Percentiles rank a stretch among this genome's conserved stretches.
Conservation (phyloP, 768 basidiomycete species). For the Amanita pallidorosea region DNA sequence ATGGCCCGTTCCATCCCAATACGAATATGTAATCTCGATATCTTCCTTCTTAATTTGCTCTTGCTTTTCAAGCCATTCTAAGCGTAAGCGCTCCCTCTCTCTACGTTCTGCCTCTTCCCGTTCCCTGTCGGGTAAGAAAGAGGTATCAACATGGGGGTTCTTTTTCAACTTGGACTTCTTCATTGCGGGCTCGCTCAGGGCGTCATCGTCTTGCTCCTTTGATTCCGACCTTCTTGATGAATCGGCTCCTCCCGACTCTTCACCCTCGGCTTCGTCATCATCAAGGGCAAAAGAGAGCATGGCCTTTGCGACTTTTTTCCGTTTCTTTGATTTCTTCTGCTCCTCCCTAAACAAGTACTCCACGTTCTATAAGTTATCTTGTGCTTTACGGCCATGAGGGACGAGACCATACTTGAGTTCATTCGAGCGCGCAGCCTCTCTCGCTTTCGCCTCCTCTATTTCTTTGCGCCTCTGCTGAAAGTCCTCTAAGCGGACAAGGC, state of each 20-base stretch:
- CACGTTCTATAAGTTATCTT: constrained; percentile 61
- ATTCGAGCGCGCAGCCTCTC: constrained; percentile 77
- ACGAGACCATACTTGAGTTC: constrained; percentile 72
- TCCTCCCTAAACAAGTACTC: constrained; percentile 85
- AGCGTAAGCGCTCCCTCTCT: constrained; percentile 78
- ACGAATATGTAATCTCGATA: constrained; percentile 92
- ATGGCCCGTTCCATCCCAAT: constrained; percentile 98
- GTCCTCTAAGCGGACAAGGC: constrained; percentile 84
- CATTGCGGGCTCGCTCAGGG: constrained; percentile 22
- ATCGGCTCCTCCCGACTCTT: constrained; percentile 21
- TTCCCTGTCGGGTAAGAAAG: constrained; percentile 96
- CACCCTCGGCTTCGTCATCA: constrained; percentile 51
- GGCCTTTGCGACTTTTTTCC: constrained; percentile 81
- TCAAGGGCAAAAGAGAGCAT: constrained; percentile 89
- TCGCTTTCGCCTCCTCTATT: constrained; percentile 82
- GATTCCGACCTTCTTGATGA: constrained; percentile 19
- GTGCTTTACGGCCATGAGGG: constrained; percentile 13
- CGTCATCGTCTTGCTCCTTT: constrained; percentile 30
- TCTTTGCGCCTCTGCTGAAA: constrained; percentile 86
- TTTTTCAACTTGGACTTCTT: constrained; percentile 83
- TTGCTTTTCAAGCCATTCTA: constrained; percentile 78
- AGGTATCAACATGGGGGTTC: constrained; percentile 95
- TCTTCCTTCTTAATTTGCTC: constrained; percentile 55
- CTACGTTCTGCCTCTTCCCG: constrained; percentile 88
- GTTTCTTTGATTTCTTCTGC: constrained; percentile 81